phyloP scores from a whole-genome alignment of 2,329 filamentous ascomycete genomes.

The Fusarium zealandicum region DNA sequence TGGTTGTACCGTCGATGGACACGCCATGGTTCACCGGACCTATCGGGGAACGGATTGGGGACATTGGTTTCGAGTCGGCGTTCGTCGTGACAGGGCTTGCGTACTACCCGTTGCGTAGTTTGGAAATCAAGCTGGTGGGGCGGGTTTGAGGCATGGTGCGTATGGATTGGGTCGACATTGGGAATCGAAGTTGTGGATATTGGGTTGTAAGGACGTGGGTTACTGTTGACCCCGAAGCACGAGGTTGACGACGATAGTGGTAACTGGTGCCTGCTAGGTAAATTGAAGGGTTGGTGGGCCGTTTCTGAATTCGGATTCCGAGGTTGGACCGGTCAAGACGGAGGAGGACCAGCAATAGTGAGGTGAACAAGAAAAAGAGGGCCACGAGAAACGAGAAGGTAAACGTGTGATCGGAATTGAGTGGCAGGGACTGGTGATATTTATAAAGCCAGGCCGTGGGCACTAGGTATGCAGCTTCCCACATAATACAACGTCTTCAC shows the following conservation, averaged over 20 bases:
- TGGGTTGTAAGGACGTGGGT: background rate
- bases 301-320: background rate
- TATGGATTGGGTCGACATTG: background rate
- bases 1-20: slow-evolving; percentile 53
- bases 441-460: slow-evolving; percentile 22
- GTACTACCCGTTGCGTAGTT: slow-evolving; percentile 49
- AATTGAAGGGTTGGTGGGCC: background rate
- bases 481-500: slow-evolving; percentile 83
- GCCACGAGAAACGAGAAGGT: background rate
- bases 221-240: background rate
- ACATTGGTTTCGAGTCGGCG: slow-evolving; percentile 55
- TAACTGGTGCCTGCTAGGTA: too few relatives aligned
- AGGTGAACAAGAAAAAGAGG: background rate
- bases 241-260: background rate
- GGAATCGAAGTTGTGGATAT: background rate
- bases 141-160: slow-evolving; percentile 17
- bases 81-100: slow-evolving; percentile 51
- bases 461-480: slow-evolving; percentile 59
- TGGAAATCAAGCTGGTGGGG: slow-evolving; percentile 45
- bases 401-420: background rate
- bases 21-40: slow-evolving; percentile 55
- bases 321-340: background rate
- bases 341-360: too few relatives aligned
- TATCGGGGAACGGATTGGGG: slow-evolving; percentile 52
- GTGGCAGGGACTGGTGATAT: slow-evolving; percentile 7